Evolutionary conservation across 768 basidiomycete species (phyloP), one percentile per base, ranked within the genome.

Genomic region (Mycena galericulata): DNA sequence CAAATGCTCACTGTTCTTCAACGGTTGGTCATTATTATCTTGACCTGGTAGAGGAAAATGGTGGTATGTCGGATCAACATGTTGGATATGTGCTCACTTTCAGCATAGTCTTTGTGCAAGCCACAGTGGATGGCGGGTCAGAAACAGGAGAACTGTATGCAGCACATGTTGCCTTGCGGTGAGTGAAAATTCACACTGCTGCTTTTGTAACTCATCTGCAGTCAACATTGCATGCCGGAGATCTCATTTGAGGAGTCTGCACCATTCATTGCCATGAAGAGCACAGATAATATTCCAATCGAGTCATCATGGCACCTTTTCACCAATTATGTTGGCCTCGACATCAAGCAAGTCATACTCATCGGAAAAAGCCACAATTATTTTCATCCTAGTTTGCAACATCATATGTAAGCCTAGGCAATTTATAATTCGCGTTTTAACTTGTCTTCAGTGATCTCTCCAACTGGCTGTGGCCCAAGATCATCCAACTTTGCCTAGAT

Each of bases 391-490:
- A 24, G 55, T 12, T n/a, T n/a, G n/a, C n/a, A n/a, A n/a, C n/a
- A 58, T 18, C 62, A 69, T 26, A 43, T 69, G 67, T 68, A 30
- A 11, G 61, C 51, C n/a, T 20, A 45, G 15, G 10, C 38, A 53
- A 29, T 30, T 43, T 41, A 10, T 36, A 24, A 55, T 14, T 8
- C 22, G n/a, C 26, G 8, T 17, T 18, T 34, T 38, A 32, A 32
- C 22, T 8, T 15, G 32, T 27, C 47, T 50, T 17, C 41, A 57
- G 74, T 22, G 15, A 72, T 27, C 58, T 76, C 4, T 77, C 75
- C 40, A 53, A 74, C 17, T 78, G 75, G 75, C 54, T 78, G 4
- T 78, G 77, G 77, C 72, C 72, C 6, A 66, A 64, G 17, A 69
- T 78, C 26, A 46, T 77, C n/a, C 75, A 78, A 40, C 20, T 36